phyloP scores from a whole-genome alignment of 192 early-diverging fungal genomes.

The Coemansia sp. region DNA sequence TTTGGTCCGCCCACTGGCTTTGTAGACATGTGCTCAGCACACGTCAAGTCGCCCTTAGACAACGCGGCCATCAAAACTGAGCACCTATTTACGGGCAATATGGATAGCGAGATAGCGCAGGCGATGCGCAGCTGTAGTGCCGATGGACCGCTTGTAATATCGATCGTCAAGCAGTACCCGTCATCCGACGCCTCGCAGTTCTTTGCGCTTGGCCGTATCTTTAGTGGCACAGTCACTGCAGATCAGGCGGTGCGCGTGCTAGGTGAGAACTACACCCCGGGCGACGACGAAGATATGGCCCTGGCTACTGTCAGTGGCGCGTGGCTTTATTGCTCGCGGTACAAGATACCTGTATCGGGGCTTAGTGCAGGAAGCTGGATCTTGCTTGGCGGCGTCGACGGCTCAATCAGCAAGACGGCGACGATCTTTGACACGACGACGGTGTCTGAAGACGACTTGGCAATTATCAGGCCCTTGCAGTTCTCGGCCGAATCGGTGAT shows the following conservation, averaged over 20 bases:
- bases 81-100: slow-evolving; percentile 66
- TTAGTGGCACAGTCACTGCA: slow-evolving; percentile 81
- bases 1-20: slow-evolving; percentile 89
- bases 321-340: slow-evolving; percentile 83
- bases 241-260: slow-evolving; percentile 88
- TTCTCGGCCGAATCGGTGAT: slow-evolving; percentile 84
- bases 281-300: slow-evolving; percentile 95
- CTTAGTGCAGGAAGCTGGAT: slow-evolving; percentile 91
- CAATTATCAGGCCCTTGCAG: slow-evolving; percentile 84
- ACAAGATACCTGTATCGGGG: slow-evolving; percentile 74
- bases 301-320: slow-evolving; percentile 71
- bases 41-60: slow-evolving; percentile 81
- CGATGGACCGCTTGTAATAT: slow-evolving; percentile 90
- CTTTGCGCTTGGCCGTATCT: slow-evolving; percentile 91
- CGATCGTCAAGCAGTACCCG: slow-evolving; percentile 92
- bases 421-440: slow-evolving; percentile 74
- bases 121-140: slow-evolving; percentile 84
- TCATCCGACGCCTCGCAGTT: slow-evolving; percentile 84
- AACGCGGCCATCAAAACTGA: slow-evolving; percentile 69
- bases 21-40: slow-evolving; percentile 85
- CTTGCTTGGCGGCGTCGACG: slow-evolving; percentile 89
- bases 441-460: slow-evolving; percentile 68
- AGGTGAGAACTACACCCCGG: slow-evolving; percentile 86
- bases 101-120: slow-evolving; percentile 62
- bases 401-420: slow-evolving; percentile 92